Evolutionary conservation across 2,329 filamentous ascomycete genomes (phyloP).

Genomic region (Pseudogymnoascus verrucosus): DNA sequence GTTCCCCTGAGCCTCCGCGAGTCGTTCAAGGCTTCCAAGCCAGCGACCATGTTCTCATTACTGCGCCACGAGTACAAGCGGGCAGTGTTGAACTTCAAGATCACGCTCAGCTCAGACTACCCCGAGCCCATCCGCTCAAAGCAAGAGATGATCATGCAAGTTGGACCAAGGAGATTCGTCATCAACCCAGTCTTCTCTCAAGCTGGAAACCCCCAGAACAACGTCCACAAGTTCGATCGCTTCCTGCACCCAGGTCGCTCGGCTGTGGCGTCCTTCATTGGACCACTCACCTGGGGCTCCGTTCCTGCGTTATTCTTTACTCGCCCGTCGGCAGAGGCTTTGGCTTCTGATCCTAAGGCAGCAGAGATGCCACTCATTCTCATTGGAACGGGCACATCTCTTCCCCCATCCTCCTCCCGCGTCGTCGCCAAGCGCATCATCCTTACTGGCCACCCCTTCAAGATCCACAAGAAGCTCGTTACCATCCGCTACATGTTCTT

Average conservation of each 20-base stretch:
- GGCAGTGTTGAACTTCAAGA: constrained; percentile 79
- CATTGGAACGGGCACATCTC: constrained; percentile 77
- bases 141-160: constrained; percentile 85
- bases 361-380: constrained; percentile 53
- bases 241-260: constrained; percentile 87
- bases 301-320: constrained; percentile 88
- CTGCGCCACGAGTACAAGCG: constrained; percentile 93
- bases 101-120: constrained; percentile 74
- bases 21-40: constrained; percentile 45
- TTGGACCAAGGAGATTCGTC: constrained; percentile 75
- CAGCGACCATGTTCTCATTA: constrained; percentile 74
- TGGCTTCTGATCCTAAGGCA: constrained; percentile 36
- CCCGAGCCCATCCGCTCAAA: constrained; percentile 77
- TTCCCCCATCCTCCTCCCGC: constrained; percentile 66
- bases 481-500: constrained; percentile 99
- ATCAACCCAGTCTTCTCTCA: constrained; percentile 89
- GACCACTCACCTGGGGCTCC: constrained; percentile 85
- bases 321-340: constrained; percentile 38
- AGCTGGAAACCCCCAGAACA: constrained; percentile 83
- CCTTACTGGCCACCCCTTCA: constrained; percentile 91
- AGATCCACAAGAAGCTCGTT: constrained; percentile 96
- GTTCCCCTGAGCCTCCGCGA: constrained; percentile 47
- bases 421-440: constrained; percentile 92
- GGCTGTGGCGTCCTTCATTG: constrained; percentile 82
- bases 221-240: constrained; percentile 94